phyloP scores from a whole-genome alignment of 495 filamentous ascomycete genomes.

The Aspergillus diversus region DNA sequence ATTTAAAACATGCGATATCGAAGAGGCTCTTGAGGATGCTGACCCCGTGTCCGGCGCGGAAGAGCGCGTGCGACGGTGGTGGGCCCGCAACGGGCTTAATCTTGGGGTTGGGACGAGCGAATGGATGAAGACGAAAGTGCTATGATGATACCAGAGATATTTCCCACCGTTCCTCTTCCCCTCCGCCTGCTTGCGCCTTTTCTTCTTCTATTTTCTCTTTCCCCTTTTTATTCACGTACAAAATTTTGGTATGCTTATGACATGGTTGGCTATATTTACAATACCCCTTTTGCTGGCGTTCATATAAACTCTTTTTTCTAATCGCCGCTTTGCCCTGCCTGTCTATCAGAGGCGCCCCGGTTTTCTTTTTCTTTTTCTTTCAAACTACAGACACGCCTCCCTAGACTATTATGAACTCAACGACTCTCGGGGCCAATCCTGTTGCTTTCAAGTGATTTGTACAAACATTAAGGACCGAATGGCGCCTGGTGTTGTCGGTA shows the following conservation, averaged over 20 bases:
- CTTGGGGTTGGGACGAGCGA: constrained; percentile 84
- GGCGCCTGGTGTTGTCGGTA: too few species aligned
- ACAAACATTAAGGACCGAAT: too few species aligned
- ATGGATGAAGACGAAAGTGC: constrained; percentile 85
- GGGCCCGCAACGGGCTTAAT: constrained; percentile 87
- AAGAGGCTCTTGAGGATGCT: constrained; percentile 89
- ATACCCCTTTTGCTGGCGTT: constrained; percentile 23
- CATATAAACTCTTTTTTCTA: neutral
- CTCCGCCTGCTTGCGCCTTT: neutral
- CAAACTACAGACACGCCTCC: neutral
- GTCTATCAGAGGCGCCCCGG: neutral
- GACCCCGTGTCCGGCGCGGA: constrained; percentile 64
- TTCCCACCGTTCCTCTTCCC: neutral
- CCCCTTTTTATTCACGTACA: neutral
- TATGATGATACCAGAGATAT: constrained; percentile 35
- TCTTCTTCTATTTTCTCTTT: neutral
- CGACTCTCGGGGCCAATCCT: too few species aligned
- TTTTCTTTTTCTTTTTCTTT: neutral
- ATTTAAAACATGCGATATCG: constrained; percentile 94
- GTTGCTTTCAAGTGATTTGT: too few species aligned
- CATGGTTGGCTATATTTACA: constrained; percentile 12
- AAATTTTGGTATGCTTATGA: constrained; percentile 9
- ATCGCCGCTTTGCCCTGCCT: too few species aligned
- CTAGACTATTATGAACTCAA: too few species aligned
- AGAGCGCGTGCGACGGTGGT: constrained; percentile 77